Evolutionary conservation across 2,329 filamentous ascomycete genomes (phyloP).

Genomic region (Tolypocladium nubicola): DNA sequence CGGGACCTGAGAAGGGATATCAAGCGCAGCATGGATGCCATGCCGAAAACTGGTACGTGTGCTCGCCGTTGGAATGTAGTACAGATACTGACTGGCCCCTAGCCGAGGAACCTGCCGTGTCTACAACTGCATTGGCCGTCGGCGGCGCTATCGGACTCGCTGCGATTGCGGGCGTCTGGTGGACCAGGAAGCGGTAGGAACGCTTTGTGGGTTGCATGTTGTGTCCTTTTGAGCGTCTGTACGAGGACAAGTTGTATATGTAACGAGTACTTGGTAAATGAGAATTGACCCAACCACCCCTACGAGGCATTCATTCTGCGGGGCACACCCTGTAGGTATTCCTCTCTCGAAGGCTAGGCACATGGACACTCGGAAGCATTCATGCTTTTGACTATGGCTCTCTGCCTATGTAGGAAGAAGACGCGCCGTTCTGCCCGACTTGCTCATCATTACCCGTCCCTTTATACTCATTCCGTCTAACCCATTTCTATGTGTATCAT

Average conservation of each 20-base stretch:
- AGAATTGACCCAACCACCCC: neutral
- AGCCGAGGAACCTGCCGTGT: constrained; percentile 20
- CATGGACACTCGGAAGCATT: neutral
- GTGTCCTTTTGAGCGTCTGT: neutral
- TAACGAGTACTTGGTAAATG: neutral
- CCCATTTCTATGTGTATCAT: neutral
- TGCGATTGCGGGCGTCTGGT: constrained; percentile 28
- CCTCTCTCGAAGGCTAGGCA: neutral
- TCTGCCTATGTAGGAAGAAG: neutral
- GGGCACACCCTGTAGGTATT: neutral
- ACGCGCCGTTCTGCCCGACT: neutral
- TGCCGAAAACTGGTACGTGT: constrained; percentile 20
- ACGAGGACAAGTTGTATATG: constrained; percentile 3
- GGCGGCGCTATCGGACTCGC: constrained; percentile 24
- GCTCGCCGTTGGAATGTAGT: too few species aligned
- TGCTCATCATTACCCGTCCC: neutral
- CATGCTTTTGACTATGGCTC: neutral
- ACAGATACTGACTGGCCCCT: constrained; percentile 9
- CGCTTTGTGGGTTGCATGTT: neutral
- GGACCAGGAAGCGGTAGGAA: constrained; percentile 17
- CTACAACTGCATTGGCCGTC: constrained; percentile 19
- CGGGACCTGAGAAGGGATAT: constrained; percentile 28
- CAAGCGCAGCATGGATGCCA: constrained; percentile 21
- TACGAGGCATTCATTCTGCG: neutral
- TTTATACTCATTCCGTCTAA: neutral